phyloP scores from a whole-genome alignment of 2,329 filamentous ascomycete species.

The Alternaria tenuissima region DNA sequence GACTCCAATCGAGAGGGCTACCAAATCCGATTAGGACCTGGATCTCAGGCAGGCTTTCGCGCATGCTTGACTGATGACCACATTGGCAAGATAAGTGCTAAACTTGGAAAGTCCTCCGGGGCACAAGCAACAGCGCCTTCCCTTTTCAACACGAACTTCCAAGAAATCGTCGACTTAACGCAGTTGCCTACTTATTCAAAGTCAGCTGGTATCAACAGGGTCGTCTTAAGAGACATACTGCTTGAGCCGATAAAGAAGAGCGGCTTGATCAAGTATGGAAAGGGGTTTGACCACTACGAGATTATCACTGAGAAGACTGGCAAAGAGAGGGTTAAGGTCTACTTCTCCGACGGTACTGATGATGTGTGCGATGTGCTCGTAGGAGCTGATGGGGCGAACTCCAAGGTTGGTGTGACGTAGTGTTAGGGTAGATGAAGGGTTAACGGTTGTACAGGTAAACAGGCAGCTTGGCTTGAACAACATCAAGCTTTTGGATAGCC shows the following conservation, averaged over 20 bases:
- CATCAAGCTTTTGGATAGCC: not conserved
- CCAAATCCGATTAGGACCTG: conserved; percentile 10
- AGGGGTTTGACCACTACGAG: not conserved
- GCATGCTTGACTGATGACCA: conserved; percentile 3
- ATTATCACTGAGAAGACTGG: not conserved
- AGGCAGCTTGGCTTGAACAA: not conserved
- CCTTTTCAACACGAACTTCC: not conserved
- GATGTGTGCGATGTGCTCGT: conserved; percentile 6
- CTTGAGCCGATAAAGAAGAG: not conserved
- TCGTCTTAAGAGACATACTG: not conserved
- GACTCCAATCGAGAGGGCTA: conserved; percentile 12
- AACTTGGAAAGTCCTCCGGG: conserved; percentile 2
- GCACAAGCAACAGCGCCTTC: conserved; percentile 4
- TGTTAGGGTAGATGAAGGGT: not conserved
- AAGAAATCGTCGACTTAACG: conserved; percentile 2
- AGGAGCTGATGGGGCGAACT: conserved; percentile 4
- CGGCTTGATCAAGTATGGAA: not conserved
- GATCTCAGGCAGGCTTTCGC: conserved; percentile 6
- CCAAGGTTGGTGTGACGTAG: not conserved
- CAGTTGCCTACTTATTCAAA: not conserved
- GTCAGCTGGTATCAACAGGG: not conserved
- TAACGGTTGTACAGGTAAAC: not conserved
- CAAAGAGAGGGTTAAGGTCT: not conserved
- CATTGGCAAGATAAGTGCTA: not conserved
- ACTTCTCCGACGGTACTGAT: not conserved